Evolutionary conservation across 2,329 filamentous ascomycete species (phyloP).

Genomic region (Colletotrichum simmondsii): DNA sequence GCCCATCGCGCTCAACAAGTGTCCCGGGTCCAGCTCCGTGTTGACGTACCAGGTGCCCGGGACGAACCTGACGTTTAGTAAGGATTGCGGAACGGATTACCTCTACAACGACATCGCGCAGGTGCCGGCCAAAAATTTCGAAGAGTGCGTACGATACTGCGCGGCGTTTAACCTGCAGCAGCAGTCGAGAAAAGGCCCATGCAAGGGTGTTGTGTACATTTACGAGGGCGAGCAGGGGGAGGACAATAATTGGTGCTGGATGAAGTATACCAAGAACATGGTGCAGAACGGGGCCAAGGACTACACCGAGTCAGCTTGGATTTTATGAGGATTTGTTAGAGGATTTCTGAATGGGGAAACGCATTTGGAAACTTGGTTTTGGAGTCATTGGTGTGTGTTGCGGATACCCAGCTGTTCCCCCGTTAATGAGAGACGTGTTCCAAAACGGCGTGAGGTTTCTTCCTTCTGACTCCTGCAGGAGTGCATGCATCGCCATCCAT

Average conservation of each 20-base stretch:
- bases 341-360: too few relatives aligned
- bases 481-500: neutral
- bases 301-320: constrained; percentile 27
- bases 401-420: neutral
- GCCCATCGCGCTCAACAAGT: constrained; percentile 15
- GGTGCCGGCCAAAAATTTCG: constrained; percentile 24
- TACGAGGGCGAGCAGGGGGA: constrained; percentile 18
- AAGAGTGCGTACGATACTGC: constrained; percentile 28
- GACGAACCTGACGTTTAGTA: constrained; percentile 27
- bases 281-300: constrained; percentile 13
- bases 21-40: neutral
- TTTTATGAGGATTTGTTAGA: neutral
- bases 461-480: neutral
- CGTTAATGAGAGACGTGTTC: neutral
- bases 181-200: constrained; percentile 21
- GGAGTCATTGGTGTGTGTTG: neutral
- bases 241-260: constrained; percentile 23
- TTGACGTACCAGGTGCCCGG: constrained; percentile 25
- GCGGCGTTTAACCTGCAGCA: constrained; percentile 24
- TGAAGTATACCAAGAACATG: constrained; percentile 31
- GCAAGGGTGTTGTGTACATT: constrained; percentile 22
- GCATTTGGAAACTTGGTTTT: neutral
- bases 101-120: constrained; percentile 26
- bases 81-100: constrained; percentile 30
- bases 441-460: neutral